Conservation (phyloP, 176 grass and related monocot species). For the Bonia amplexicaulis region DNA sequence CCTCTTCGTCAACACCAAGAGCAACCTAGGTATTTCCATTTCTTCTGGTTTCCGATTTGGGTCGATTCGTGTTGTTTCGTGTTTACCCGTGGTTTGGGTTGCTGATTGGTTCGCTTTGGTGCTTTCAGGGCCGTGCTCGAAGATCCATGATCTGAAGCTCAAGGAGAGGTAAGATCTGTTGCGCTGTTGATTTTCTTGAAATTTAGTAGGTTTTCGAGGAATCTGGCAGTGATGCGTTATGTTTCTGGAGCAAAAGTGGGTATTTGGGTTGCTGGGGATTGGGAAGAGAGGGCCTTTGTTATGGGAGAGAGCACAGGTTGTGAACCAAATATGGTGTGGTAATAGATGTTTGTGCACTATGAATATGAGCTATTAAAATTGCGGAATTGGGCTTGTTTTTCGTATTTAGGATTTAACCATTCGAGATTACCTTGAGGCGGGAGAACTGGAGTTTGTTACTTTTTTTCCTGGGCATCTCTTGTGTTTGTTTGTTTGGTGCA, state of each 20-base stretch:
- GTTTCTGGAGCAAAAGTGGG: not conserved
- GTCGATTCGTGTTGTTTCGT: not conserved
- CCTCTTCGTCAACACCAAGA: conserved; percentile 91
- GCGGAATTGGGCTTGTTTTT: not conserved
- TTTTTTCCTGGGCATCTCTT: not conserved
- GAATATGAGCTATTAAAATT: not conserved
- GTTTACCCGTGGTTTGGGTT: not conserved
- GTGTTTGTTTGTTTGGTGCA: not conserved
- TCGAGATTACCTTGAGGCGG: not conserved
- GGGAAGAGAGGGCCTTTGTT: not conserved
- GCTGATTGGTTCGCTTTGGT: not conserved
- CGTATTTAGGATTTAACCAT: not conserved
- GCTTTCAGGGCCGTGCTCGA: conserved; percentile 64
- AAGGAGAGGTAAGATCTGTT: conserved; percentile 68
- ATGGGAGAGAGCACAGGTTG: not conserved
- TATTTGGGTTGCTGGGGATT: conserved; percentile 7
- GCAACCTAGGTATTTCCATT: conserved; percentile 62
- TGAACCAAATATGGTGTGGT: not conserved
- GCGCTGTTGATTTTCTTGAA: not conserved
- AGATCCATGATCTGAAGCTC: conserved; percentile 93
- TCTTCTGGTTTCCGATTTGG: not conserved
- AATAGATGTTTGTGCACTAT: not conserved
- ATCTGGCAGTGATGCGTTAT: not conserved
- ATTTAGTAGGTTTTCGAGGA: not conserved
- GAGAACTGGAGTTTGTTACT: not conserved